phyloP scores from a whole-genome alignment of 78 protist genomes.

The Dictyostelium intermedium region DNA sequence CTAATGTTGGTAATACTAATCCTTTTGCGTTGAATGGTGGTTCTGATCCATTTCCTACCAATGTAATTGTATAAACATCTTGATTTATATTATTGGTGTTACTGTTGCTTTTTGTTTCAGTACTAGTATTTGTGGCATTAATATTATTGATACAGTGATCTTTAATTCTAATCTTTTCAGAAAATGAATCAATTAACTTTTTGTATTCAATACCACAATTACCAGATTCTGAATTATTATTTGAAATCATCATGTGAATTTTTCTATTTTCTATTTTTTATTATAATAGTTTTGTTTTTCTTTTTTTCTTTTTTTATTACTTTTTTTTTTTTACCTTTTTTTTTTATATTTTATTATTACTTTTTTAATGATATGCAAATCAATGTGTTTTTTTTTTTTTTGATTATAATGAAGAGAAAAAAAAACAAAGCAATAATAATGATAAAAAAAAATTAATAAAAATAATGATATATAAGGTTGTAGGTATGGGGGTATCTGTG shows the following conservation, averaged over 20 bases:
- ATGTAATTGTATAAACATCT: slow-evolving; percentile 19
- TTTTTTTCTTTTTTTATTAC: background rate
- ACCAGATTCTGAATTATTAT: slow-evolving; percentile 8
- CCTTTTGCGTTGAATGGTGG: slow-evolving; percentile 60
- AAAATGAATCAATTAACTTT: slow-evolving; percentile 8
- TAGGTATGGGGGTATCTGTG: background rate
- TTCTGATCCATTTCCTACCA: slow-evolving; percentile 62
- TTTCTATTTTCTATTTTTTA: background rate
- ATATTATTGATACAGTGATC: background rate
- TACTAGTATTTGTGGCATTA: background rate
- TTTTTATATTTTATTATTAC: background rate
- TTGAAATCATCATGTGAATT: slow-evolving; percentile 2
- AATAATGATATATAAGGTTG: background rate
- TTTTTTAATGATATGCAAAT: background rate
- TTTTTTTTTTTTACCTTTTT: background rate
- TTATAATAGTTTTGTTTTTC: background rate
- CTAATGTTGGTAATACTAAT: slow-evolving; percentile 17
- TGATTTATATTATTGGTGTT: background rate
- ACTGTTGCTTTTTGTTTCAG: background rate
- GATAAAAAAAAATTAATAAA: background rate
- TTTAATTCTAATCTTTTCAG: background rate
- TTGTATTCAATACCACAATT: slow-evolving; percentile 8
- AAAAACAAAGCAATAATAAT: background rate
- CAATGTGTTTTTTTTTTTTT: background rate
- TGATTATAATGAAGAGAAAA: background rate